These are phyloP conservation scores for Ilyonectria sp. DNA, from an alignment of 2,329 filamentous ascomycete genomes.

Conservation along the genomic window DNA sequence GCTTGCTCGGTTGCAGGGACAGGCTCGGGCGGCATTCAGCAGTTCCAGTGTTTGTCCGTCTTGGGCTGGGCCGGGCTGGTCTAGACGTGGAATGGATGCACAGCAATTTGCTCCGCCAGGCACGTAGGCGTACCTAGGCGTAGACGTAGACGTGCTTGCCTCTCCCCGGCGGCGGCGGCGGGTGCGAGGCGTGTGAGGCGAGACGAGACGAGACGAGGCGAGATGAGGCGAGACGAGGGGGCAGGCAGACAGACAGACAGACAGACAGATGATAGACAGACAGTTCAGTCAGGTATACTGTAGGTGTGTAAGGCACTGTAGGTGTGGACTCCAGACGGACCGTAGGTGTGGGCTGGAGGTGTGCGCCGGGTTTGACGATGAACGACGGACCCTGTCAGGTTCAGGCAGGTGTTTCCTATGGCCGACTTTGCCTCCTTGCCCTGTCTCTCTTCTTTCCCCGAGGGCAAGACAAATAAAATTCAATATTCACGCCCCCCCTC, in stretches of 20 bases:
- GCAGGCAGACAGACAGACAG: not conserved
- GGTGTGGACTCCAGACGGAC: not conserved
- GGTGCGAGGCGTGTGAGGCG: constrained; percentile 27
- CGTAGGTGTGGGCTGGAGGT: not conserved
- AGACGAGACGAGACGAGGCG: constrained; percentile 15
- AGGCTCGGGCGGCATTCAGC: constrained; percentile 44
- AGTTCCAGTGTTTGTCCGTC: constrained; percentile 34
- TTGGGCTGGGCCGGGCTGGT: constrained; percentile 22
- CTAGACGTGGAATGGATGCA: constrained; percentile 25
- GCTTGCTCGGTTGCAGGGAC: constrained; percentile 47
- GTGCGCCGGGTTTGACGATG: constrained; percentile 2
- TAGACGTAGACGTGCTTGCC: constrained; percentile 11
- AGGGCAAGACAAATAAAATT: constrained; percentile 10
- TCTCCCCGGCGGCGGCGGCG: constrained; percentile 18
- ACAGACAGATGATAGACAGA: too few relatives aligned
- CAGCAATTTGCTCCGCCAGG: not conserved
- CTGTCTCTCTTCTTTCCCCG: constrained; percentile 8
- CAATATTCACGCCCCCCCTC: constrained; percentile 11
- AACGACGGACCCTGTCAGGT: not conserved
- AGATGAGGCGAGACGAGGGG: constrained; percentile 12
- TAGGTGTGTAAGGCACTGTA: not conserved
- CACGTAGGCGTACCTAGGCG: constrained; percentile 8
- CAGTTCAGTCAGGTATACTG: not conserved
- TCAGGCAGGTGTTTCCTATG: not conserved
- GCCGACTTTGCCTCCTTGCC: constrained; percentile 1